A percentile compares a stretch with the other conserved stretches of the same genome.
Evolutionary conservation across 225 moss, liverwort and hornwort genomes (phyloP).

Genomic region (Pleurozium schreberi): DNA sequence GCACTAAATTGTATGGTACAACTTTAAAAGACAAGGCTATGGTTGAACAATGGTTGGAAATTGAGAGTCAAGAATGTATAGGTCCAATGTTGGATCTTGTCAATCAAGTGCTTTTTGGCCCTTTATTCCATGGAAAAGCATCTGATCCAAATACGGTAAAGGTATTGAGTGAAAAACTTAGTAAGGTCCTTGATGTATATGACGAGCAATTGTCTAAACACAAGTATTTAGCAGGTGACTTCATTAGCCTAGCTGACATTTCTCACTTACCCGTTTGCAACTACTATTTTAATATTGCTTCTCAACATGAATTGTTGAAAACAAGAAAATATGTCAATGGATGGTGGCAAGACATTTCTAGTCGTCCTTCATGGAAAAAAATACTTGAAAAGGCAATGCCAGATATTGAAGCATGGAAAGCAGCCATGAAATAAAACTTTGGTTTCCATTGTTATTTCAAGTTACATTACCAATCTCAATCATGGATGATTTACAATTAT

Average conservation of each 20-base stretch:
- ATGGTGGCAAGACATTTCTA: conserved; percentile 58
- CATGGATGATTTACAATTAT: background rate
- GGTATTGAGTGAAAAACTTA: background rate
- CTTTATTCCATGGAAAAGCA: background rate
- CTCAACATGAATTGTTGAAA: conserved; percentile 1
- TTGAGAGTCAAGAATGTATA: conserved; percentile 30
- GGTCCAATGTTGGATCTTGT: conserved; percentile 8
- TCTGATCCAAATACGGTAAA: background rate
- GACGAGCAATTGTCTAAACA: conserved; percentile 19
- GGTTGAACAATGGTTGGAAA: conserved; percentile 53
- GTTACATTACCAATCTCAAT: background rate
- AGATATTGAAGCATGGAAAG: conserved; percentile 7
- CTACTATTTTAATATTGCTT: conserved; percentile 14
- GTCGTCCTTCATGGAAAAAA: conserved; percentile 37
- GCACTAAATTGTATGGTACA: conserved; percentile 24
- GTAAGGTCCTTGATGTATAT: conserved; percentile 37
- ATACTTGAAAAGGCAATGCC: conserved; percentile 4
- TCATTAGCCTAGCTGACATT: conserved; percentile 47
- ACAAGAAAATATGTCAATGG: conserved; percentile 23
- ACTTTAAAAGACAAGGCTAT: conserved; percentile 9
- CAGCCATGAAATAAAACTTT: background rate
- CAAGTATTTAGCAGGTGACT: conserved; percentile 47
- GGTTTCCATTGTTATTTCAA: background rate
- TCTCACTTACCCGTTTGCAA: conserved; percentile 27
- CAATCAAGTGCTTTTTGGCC: conserved; percentile 7